Base-by-base conservation (phyloP, 2,329 filamentous ascomycete genomes). In the Pyrenochaeta sp. region DNA sequence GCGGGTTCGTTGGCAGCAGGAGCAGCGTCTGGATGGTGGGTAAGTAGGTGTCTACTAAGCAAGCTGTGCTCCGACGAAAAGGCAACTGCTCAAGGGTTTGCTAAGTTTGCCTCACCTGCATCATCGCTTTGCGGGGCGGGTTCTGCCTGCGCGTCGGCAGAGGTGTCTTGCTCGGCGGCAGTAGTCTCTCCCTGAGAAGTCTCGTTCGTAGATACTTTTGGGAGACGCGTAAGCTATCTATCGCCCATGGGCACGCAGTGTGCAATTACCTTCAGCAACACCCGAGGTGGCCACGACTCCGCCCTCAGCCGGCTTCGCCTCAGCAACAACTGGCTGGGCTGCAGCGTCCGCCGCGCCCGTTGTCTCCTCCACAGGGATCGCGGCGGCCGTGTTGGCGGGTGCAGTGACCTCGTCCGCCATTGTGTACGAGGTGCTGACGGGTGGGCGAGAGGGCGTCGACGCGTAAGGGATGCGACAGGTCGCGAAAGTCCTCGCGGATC, bases 1-100 rank as follows among this genome's bases (percentile, higher is more conserved):
- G 77, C 58, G 68, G 66, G 35, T 32, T 46, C 52, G 19, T 68
- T 67, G 27, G 70, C 51, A 35, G 73, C 61, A n/a, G 74, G 63
- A 26, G 64, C 65, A 43, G 67, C 60, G 32, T 70, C 64, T 57
- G 60, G 53, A 47, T 22, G 24, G n/a, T 24, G 15, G 20, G 44
- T 65, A 26, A 67, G 55, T 34, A 13, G 29, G 22, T 11, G 3
- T 6, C 10, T 15, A 30, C 27, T 40, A 14, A n/a, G 13, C 15
- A 14, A 18, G 18, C 14, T 24, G 20, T 32, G 26, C n/a, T 26
- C 29, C 39, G 41, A 26, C 34, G n/a, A n/a, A n/a, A n/a, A 32
- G 35, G 27, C 22, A 27, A 34, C 13, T 18, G 27, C 15, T 31
- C 10, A 20, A 2, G 34, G 24, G 20, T 14, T 19, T 13, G 22